Conservation (phyloP, 192 early-diverging fungal genomes). For the Rhizophagus clarus region DNA sequence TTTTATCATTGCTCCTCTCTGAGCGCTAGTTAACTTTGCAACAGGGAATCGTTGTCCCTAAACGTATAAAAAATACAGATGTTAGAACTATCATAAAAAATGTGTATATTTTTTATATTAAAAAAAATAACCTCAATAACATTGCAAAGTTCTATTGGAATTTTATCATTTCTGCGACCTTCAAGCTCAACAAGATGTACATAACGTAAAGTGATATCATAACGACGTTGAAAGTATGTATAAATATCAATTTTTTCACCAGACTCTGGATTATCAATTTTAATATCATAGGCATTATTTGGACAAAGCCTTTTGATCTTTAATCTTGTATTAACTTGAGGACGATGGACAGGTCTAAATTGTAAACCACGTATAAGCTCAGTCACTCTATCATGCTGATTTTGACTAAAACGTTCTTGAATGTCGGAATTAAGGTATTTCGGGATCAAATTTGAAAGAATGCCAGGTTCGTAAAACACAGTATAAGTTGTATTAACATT, state of each 20-base stretch:
- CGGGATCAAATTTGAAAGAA: background rate
- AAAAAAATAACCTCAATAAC: constrained; percentile 53
- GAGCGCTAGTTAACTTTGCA: constrained; percentile 78
- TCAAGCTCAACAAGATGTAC: constrained; percentile 78
- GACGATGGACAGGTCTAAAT: constrained; percentile 21
- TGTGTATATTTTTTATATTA: background rate
- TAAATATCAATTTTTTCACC: constrained; percentile 65
- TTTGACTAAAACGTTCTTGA: background rate
- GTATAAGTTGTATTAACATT: constrained; percentile 26
- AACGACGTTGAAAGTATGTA: constrained; percentile 74
- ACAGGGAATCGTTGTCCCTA: constrained; percentile 75
- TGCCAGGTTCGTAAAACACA: constrained; percentile 21
- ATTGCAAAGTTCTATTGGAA: constrained; percentile 94
- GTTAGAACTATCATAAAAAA: background rate
- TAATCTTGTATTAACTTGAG: constrained; percentile 5
- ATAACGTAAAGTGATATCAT: constrained; percentile 72
- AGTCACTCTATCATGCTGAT: constrained; percentile 1
- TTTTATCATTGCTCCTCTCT: constrained; percentile 95
- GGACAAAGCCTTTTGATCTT: background rate
- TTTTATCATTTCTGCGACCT: constrained; percentile 62
- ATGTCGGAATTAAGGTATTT: background rate
- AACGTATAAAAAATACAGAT: background rate
- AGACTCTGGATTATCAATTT: background rate
- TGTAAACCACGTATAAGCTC: constrained; percentile 10
- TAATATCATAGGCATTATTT: constrained; percentile 4